These are phyloP conservation scores for Myotisia sp. DNA, from an alignment of 2,329 filamentous ascomycete species.

Conservation along the genomic window DNA sequence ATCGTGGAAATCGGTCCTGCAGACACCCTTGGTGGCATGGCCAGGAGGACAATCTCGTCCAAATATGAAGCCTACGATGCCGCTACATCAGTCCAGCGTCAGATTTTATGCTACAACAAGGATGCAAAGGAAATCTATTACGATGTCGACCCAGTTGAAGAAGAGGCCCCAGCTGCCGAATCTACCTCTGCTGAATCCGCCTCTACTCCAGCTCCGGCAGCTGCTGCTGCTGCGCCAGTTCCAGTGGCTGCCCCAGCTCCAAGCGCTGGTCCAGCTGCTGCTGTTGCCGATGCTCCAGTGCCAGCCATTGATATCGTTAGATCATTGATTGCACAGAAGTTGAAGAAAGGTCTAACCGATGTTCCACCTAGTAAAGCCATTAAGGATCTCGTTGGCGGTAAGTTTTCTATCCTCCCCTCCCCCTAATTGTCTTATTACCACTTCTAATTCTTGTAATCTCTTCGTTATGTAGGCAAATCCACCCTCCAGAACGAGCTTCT, in stretches of 20 bases:
- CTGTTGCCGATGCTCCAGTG: conserved; percentile 75
- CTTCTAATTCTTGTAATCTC: conserved; percentile 4
- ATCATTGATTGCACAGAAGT: conserved; percentile 83
- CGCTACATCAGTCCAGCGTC: conserved; percentile 85
- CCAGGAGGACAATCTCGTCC: conserved; percentile 82
- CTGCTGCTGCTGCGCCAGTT: conserved; percentile 42
- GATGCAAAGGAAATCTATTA: conserved; percentile 99
- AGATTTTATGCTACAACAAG: conserved; percentile 99
- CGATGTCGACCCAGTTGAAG: conserved; percentile 86
- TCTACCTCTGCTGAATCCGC: conserved; percentile 28
- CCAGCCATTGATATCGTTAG: conserved; percentile 81
- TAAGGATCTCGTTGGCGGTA: conserved; percentile 95
- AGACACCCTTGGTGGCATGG: conserved; percentile 95
- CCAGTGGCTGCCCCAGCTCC: conserved; percentile 44
- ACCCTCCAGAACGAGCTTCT: conserved; percentile 98
- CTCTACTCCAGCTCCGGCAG: conserved; percentile 33
- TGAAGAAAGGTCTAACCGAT: conserved; percentile 84
- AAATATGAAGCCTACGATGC: conserved; percentile 99
- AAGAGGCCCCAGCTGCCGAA: conserved; percentile 55
- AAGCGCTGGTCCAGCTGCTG: conserved; percentile 70
- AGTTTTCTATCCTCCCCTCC: conserved; percentile 25
- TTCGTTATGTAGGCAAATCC: conserved; percentile 59
- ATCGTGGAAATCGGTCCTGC: conserved; percentile 96
- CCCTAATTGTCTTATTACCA: not conserved
- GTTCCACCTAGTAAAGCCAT: conserved; percentile 92